Base-by-base conservation (phyloP, 192 early-diverging fungal species). In the Piromyces finnis region DNA sequence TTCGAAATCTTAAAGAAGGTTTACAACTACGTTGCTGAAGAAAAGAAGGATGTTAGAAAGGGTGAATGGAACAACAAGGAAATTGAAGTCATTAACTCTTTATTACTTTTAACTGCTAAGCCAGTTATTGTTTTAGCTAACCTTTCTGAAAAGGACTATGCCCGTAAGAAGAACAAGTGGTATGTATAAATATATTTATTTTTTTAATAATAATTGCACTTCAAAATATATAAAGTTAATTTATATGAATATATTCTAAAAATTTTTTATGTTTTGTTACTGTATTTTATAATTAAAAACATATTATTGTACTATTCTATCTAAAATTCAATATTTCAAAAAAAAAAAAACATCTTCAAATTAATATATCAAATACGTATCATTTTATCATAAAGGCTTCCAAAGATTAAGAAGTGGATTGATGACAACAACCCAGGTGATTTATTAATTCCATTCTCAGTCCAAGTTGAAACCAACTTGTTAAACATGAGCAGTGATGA, bases 131-230 rank as follows among this genome's bases (percentile, higher is more conserved):
- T 96, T 85, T 90, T 98, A 79, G 92, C 90, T 82, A 99, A 99
- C 87, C 87, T 99, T 78, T 90, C 88, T 83, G 93, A 97, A 84
- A 87, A 89, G 79, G 96, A 98, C 83, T 99, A 92, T 81, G 83
- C 93, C 37, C 90, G 95, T 82, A 96, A 95, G 87, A 98, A 98
- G 91, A 97, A 97, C 90, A 94, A 94, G 90, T 95, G 91, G 92
- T 84, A 28, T 5, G 81, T 79, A 59, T 51, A n/a, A n/a, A n/a
- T n/a, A n/a, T n/a, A n/a, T n/a, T n/a, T n/a, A n/a, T n/a, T n/a
- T n/a, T n/a, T n/a, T n/a, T n/a, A n/a, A n/a, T n/a, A n/a, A n/a
- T n/a, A n/a, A n/a, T n/a, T n/a, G n/a, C n/a, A n/a, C n/a, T n/a
- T n/a, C n/a, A n/a, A n/a, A n/a, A n/a, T n/a, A n/a, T n/a, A n/a